Evolutionary conservation across 441 rosid genomes (phyloP).

Genomic region (Gossypium davidsonii): DNA sequence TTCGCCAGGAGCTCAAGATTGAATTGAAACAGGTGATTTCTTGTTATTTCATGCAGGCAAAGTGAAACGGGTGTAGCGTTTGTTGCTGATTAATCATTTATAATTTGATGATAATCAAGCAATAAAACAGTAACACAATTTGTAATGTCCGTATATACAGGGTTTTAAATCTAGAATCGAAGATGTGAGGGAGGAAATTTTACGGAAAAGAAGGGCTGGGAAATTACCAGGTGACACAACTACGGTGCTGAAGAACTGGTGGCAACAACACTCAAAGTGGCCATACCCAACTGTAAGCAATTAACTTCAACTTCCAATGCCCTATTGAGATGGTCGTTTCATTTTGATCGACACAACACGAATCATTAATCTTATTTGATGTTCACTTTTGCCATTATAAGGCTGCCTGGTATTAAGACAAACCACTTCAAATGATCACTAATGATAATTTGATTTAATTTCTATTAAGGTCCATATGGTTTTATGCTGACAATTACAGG

Average conservation of each 20-base stretch:
- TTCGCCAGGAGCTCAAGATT: constrained; percentile 82
- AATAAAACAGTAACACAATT: neutral
- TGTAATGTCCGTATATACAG: constrained; percentile 24
- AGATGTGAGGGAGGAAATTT: constrained; percentile 93
- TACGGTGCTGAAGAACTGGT: constrained; percentile 84
- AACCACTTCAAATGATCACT: neutral
- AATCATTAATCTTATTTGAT: neutral
- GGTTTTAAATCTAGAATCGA: constrained; percentile 88
- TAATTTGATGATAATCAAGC: neutral
- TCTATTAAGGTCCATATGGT: neutral
- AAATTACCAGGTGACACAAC: constrained; percentile 98
- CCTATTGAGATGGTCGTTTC: neutral
- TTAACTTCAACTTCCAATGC: neutral
- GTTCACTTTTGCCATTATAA: neutral
- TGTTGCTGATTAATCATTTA: neutral
- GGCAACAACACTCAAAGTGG: constrained; percentile 97
- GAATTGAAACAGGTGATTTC: constrained; percentile 67
- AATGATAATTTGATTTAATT: neutral
- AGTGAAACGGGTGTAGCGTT: neutral
- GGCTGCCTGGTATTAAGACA: neutral
- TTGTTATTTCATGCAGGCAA: neutral
- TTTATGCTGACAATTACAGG: constrained; percentile 34
- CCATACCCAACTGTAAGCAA: constrained; percentile 90
- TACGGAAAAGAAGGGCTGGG: constrained; percentile 92
- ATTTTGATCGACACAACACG: too few relatives aligned